Percentiles rank a stretch among this genome's conserved stretches.
phyloP scores from a whole-genome alignment of 2,329 filamentous ascomycete species.

The Aspergillus fumigatus region DNA sequence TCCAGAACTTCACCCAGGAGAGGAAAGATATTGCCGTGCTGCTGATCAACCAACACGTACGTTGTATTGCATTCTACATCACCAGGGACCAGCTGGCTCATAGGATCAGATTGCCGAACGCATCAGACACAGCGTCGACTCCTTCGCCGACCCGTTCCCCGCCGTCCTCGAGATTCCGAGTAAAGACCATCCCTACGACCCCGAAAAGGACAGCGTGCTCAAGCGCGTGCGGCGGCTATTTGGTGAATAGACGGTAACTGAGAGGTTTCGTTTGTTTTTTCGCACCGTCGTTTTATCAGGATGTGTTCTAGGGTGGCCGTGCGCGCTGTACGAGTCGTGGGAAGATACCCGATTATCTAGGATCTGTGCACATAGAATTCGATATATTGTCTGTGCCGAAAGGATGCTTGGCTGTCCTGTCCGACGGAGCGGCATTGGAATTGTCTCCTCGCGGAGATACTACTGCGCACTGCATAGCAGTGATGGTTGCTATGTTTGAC shows the following conservation, averaged over 20 bases:
- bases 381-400: not conserved
- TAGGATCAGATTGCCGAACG: slow-evolving; percentile 73
- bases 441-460: no score
- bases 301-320: not conserved
- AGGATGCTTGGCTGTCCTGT: not conserved
- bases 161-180: slow-evolving; percentile 93
- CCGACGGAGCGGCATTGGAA: no score
- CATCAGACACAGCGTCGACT: slow-evolving; percentile 86
- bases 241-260: slow-evolving; percentile 46
- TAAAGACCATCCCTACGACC: slow-evolving; percentile 98
- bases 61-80: slow-evolving; percentile 17
- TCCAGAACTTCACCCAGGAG: slow-evolving; percentile 81
- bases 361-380: slow-evolving; percentile 7
- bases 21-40: slow-evolving; percentile 96
- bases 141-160: slow-evolving; percentile 93
- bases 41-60: slow-evolving; percentile 95
- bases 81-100: not conserved
- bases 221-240: slow-evolving; percentile 74
- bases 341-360: slow-evolving; percentile 15
- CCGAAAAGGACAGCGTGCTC: slow-evolving; percentile 96
- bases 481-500: not conserved
- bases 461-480: not conserved
- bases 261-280: not conserved
- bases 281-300: not conserved
- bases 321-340: not conserved